Base-by-base conservation (phyloP, 495 filamentous ascomycete genomes). In the Friedmanniomyces endolithicus region DNA sequence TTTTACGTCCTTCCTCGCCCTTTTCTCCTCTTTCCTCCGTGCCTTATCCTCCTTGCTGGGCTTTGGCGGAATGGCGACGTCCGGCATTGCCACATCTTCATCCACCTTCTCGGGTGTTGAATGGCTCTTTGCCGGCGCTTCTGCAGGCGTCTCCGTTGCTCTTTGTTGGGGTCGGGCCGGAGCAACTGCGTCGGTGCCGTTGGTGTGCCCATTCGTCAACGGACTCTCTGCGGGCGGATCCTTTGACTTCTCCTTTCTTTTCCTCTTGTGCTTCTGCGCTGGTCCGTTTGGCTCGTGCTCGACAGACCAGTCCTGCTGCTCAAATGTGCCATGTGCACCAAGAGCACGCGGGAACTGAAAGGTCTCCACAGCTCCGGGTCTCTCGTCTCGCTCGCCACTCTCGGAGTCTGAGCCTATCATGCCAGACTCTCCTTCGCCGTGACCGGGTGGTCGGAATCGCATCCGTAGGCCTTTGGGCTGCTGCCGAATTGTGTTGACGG, bases 401-500 rank as follows among this genome's bases (percentile, higher is more conserved):
- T 60, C 57, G 3, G 48, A 45, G 16, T 44, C 53, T 1, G 57
- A 59, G 29, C 46, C 57, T 9, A 59, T n/a, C 22, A 12, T 35
- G 34, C 57, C 48, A 19, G 45, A 37, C n/a, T 43, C 22, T 2
- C 57, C 52, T 2, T 12, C 4, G 1, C 57, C 52, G 22, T 49
- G 52, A 3, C 57, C 57, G 17, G 48, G 48, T 64, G 78, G 80
- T 20, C 68, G 67, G 60, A 74, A 82, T 22, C 78, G 75, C 79
- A 84, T 84, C 50, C 73, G 76, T 52, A 84, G 51, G 37, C 79
- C 73, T 57, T 76, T 77, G 19, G 78, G 78, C 53, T 84, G 80
- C 31, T 69, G 72, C 64, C 71, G 19, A 65, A 72, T 49, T 52
- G 63, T 52, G 45, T 63, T 58, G 16, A 64, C 60, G 1, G 66